phyloP scores from a whole-genome alignment of 306 rosid species.

The Luffa acutangula region DNA sequence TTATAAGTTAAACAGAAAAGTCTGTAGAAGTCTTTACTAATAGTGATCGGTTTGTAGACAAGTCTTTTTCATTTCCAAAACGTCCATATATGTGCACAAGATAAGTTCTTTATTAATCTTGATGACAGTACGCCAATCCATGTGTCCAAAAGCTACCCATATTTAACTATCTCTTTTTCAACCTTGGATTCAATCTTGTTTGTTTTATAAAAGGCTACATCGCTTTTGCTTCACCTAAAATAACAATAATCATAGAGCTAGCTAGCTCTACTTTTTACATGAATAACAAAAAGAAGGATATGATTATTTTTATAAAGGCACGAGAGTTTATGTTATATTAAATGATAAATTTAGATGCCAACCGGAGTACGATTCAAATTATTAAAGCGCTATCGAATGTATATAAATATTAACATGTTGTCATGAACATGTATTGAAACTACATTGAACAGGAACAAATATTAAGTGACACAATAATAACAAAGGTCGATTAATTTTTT shows the following conservation, averaged over 20 bases:
- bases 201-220: not conserved
- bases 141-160: not conserved
- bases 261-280: not conserved
- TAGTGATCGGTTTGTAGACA: too few relatives aligned
- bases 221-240: not conserved
- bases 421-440: too few relatives aligned
- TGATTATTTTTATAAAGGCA: not conserved
- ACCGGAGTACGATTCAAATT: not conserved
- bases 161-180: not conserved
- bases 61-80: too few relatives aligned
- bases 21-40: too few relatives aligned
- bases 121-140: not conserved
- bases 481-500: too few relatives aligned
- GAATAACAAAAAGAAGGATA: not conserved
- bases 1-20: too few relatives aligned
- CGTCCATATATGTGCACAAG: not conserved
- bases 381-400: not conserved
- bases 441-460: too few relatives aligned
- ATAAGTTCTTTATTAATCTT: not conserved
- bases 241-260: not conserved
- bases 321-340: not conserved
- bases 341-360: not conserved
- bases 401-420: too few relatives aligned
- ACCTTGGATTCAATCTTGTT: not conserved
- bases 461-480: too few relatives aligned